A percentile compares a stretch with the other conserved stretches of the same genome.
These are phyloP conservation scores for Artemisia argyi DNA, from an alignment of 129 eudicot genomes.

Conservation along the genomic window DNA sequence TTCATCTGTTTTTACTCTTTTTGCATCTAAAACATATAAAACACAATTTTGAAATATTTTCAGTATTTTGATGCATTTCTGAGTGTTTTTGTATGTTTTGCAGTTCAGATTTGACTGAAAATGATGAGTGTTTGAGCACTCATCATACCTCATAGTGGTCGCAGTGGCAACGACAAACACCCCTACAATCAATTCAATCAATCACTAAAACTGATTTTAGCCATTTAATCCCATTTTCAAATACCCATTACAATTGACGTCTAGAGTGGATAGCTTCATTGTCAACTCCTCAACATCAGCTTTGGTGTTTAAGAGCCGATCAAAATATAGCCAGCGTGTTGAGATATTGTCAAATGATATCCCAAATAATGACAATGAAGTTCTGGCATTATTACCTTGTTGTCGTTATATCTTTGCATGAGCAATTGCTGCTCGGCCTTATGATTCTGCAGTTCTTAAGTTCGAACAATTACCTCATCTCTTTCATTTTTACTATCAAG, in stretches of 20 bases:
- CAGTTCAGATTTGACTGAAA: no score
- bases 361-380: not conserved
- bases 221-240: no score
- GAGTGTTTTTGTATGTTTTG: no score
- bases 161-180: no score
- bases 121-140: no score
- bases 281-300: conserved; percentile 51
- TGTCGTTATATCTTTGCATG: conserved; percentile 22
- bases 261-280: conserved; percentile 41
- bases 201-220: no score
- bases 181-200: no score
- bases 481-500: conserved; percentile 31
- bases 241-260: conserved; percentile 6
- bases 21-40: no score
- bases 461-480: conserved; percentile 16
- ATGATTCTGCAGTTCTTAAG: conserved; percentile 25
- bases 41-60: no score
- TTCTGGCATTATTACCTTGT: conserved; percentile 22
- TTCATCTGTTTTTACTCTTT: no score
- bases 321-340: not conserved
- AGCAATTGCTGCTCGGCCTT: conserved; percentile 27
- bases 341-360: not conserved
- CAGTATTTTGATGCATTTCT: no score
- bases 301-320: conserved; percentile 41
- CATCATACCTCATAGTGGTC: no score